phyloP scores from a whole-genome alignment of 1,139 yeast species.

The Yamadazyma taylorii region DNA sequence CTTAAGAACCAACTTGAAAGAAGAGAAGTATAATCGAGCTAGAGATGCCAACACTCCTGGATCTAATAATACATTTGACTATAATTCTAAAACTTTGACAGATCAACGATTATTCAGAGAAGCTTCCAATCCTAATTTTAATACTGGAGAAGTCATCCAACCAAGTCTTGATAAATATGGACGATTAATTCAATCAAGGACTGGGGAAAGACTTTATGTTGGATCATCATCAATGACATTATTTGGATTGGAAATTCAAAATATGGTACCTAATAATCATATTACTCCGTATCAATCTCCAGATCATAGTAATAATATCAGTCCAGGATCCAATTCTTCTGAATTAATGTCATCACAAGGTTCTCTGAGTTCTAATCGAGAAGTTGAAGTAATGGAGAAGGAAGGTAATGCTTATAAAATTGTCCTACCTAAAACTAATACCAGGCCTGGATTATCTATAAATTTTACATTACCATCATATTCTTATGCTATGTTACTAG shows the following conservation, averaged over 20 bases:
- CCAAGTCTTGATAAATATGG: constrained; percentile 73
- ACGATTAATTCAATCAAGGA: constrained; percentile 65
- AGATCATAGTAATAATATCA: constrained; percentile 6
- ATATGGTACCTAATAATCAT: constrained; percentile 43
- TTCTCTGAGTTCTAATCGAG: constrained; percentile 27
- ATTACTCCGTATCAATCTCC: constrained; percentile 10
- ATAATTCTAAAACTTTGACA: constrained; percentile 15
- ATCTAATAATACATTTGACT: constrained; percentile 13
- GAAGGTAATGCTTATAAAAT: constrained; percentile 76
- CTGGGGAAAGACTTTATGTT: constrained; percentile 72
- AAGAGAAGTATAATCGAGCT: constrained; percentile 21
- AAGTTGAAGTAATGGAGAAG: constrained; percentile 55
- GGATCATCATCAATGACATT: constrained; percentile 83
- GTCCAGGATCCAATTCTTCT: constrained; percentile 14
- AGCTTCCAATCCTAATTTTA: constrained; percentile 11
- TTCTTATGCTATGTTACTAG: constrained; percentile 71
- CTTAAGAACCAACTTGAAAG: constrained; percentile 47
- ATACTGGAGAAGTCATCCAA: constrained; percentile 50
- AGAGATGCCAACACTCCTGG: constrained; percentile 10
- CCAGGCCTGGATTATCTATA: constrained; percentile 66
- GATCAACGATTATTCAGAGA: constrained; percentile 15
- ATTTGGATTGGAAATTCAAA: constrained; percentile 74
- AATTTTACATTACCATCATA: constrained; percentile 74
- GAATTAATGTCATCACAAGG: constrained; percentile 3
- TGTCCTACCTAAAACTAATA: constrained; percentile 64